Evolutionary conservation across 2,329 filamentous ascomycete species (phyloP).

Genomic region (Aureobasidium sp.): DNA sequence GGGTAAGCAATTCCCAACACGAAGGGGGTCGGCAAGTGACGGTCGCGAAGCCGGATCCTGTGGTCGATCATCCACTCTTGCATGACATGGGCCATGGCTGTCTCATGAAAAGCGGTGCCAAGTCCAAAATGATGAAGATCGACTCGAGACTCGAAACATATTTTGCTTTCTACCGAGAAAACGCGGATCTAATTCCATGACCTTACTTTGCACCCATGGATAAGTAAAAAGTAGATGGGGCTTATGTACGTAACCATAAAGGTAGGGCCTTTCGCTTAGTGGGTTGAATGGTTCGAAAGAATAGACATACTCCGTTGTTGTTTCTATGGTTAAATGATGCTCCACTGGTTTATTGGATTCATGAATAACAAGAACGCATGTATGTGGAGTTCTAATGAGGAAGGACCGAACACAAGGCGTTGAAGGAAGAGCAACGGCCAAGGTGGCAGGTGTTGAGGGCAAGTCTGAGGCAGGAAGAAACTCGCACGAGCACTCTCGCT

Average conservation of each 20-base stretch:
- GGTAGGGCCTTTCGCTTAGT: background rate
- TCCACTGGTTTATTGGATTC: slow-evolving; percentile 1
- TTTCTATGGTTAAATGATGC: background rate
- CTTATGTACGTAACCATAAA: background rate
- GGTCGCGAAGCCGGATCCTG: background rate
- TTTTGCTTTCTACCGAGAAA: background rate
- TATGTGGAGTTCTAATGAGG: background rate
- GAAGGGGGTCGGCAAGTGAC: slow-evolving; percentile 3
- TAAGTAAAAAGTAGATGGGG: background rate
- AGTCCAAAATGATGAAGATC: slow-evolving; percentile 4
- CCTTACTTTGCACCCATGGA: background rate
- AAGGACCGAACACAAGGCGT: background rate
- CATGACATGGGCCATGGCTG: slow-evolving; percentile 1
- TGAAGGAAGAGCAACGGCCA: background rate
- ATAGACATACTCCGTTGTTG: background rate
- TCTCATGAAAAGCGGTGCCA: slow-evolving; percentile 4
- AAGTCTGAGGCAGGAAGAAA: background rate
- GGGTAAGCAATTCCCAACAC: background rate
- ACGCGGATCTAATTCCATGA: background rate
- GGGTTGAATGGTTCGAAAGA: background rate
- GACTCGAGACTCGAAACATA: background rate
- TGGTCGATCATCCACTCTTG: background rate
- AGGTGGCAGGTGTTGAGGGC: background rate
- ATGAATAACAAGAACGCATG: background rate
- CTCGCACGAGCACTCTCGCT: background rate